Base-by-base conservation (phyloP, 768 basidiomycete genomes). In the Vishniacozyma victoriae region DNA sequence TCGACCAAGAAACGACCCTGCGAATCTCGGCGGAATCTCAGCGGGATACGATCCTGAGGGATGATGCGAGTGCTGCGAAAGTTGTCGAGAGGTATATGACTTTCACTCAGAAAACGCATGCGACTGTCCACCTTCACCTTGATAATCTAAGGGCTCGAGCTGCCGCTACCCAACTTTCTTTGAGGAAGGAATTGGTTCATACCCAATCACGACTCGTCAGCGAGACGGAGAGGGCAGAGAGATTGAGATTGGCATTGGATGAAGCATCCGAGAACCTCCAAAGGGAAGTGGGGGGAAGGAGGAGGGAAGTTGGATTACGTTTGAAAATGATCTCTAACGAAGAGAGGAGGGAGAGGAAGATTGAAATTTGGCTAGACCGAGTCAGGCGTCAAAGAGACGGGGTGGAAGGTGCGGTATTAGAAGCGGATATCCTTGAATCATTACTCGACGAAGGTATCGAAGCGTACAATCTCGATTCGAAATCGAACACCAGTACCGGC, bases 21-120 rank as follows among this genome's bases (percentile, higher is more conserved):
- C 49, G 59, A 5, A 55, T 62, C 9, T 44, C 44, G 22, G 52
- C 57, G 16, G 46, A 61, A 24, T 45, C 59, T 6, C 59, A 60
- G 11, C 27, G 54, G 19, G 60, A 67, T 13, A 51, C 45, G 18
- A 61, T 59, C 4, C 26, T 62, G 5, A 31, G 66, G 20, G 68
- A 72, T 27, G 71, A 73, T 43, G 52, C 48, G 1, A 55, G 60
- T 22, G 72, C 72, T 1, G 60, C 64, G 6, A 62, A 53, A 13
- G 71, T 73, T 18, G 70, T 73, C n/a, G 72, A 72, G 58, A 27
- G 72, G 23, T 73, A 73, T 48, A 73, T 73, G 72, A 64, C 65
- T 1, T 73, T 72, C 48, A 68, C 72, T 11, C 72, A 73, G 50
- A 70, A 71, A 48, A 69, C 70, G 7, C 67, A 70, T 24, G 57